Conservation (phyloP, 306 rosid species). For the Castanospermum australe region DNA sequence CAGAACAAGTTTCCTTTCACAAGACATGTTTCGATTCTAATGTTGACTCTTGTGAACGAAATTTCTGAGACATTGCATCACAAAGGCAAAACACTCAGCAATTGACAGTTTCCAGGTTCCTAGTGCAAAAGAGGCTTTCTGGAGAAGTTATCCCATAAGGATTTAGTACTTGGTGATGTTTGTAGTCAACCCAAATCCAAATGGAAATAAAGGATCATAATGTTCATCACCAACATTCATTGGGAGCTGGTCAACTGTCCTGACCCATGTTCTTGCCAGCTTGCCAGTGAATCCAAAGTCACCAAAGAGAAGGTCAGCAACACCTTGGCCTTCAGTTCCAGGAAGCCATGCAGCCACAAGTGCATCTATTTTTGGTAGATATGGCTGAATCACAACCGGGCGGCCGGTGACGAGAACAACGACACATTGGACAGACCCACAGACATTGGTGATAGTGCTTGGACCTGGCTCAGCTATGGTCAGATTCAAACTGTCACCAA, state of each 20-base stretch:
- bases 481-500: constrained; percentile 71
- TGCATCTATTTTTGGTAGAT: constrained; percentile 58
- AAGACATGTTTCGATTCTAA: too few relatives aligned
- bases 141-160: background rate
- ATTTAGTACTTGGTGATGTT: constrained; percentile 35
- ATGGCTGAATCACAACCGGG: constrained; percentile 75
- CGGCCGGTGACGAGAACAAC: constrained; percentile 75
- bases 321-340: constrained; percentile 94
- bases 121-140: background rate
- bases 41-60: too few relatives aligned
- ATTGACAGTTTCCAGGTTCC: background rate
- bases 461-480: constrained; percentile 69
- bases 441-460: constrained; percentile 62
- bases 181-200: constrained; percentile 79
- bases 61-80: too few relatives aligned
- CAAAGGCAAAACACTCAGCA: background rate
- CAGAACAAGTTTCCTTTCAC: too few relatives aligned
- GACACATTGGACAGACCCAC: constrained; percentile 55
- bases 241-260: constrained; percentile 74
- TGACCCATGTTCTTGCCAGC: constrained; percentile 86
- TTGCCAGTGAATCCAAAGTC: constrained; percentile 80
- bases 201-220: constrained; percentile 76
- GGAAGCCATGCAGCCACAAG: constrained; percentile 94
- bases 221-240: constrained; percentile 78
- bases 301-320: constrained; percentile 68